A percentile compares a stretch with the other conserved stretches of the same genome.
Evolutionary conservation across 176 grass and related monocot species (phyloP).

Genomic region (Eragrostis nindensis): DNA sequence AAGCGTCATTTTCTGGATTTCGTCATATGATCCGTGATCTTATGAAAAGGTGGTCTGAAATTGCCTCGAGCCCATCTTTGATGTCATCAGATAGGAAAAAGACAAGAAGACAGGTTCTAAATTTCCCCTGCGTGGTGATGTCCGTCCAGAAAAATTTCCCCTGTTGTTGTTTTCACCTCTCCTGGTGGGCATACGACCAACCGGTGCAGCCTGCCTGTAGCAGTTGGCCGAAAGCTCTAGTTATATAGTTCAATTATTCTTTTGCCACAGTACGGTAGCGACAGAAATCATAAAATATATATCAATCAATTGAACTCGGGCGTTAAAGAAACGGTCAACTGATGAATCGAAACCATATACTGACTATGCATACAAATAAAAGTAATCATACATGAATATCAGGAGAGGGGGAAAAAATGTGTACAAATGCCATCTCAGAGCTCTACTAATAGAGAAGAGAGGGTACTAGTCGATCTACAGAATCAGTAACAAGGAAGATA

Average conservation of each 20-base stretch:
- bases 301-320: background rate
- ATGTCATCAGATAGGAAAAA: background rate
- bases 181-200: conserved; percentile 7
- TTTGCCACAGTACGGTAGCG: background rate
- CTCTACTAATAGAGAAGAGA: background rate
- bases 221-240: background rate
- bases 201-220: background rate
- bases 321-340: background rate
- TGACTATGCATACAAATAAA: conserved; percentile 35
- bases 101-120: background rate
- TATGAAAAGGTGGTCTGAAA: background rate
- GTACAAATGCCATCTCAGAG: conserved; percentile 40
- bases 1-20: background rate
- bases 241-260: background rate
- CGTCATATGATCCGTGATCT: background rate
- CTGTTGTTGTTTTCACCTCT: background rate
- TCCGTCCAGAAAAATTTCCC: background rate
- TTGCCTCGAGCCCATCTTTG: background rate
- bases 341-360: conserved; percentile 34
- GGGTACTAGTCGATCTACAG: background rate
- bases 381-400: conserved; percentile 39
- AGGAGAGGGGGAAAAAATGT: conserved; percentile 5
- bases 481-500: conserved; percentile 19
- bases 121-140: background rate
- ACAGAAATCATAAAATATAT: too few species aligned